Percentiles rank a stretch among this genome's conserved stretches.
These are phyloP conservation scores for Phoma sp. DNA, from an alignment of 2,329 filamentous ascomycete genomes.

Conservation along the genomic window DNA sequence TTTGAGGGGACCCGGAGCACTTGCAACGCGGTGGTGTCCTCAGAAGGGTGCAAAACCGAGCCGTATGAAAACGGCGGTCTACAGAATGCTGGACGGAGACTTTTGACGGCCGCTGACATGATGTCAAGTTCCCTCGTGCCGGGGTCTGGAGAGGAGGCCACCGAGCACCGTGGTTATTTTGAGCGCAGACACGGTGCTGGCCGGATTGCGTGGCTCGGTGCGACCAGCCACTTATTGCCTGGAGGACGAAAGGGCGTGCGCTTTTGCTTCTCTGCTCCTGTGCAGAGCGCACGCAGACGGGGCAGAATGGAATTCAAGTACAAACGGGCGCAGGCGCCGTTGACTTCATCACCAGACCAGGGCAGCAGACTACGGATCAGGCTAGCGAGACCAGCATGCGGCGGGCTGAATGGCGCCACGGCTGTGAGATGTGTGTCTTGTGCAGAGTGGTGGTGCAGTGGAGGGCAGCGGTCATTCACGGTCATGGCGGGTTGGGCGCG, in stretches of 20 bases:
- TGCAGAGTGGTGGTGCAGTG: neutral
- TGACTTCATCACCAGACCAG: slow-evolving; percentile 19
- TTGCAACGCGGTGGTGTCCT: neutral
- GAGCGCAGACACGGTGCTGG: slow-evolving; percentile 7
- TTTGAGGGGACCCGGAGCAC: slow-evolving; percentile 7
- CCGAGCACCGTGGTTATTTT: slow-evolving; percentile 5
- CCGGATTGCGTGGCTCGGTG: slow-evolving; percentile 5
- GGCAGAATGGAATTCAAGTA: neutral
- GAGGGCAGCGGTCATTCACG: neutral
- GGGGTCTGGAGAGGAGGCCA: slow-evolving; percentile 3
- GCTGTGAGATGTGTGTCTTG: slow-evolving; percentile 11
- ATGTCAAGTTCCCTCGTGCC: neutral
- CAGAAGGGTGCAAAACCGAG: neutral
- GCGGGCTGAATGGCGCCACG: slow-evolving; percentile 16
- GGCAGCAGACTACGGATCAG: slow-evolving; percentile 14
- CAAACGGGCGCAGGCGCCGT: slow-evolving; percentile 4
- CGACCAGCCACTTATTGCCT: slow-evolving; percentile 9
- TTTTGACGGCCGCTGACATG: neutral
- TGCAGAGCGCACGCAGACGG: neutral
- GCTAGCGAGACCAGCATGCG: slow-evolving; percentile 18
- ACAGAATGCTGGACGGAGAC: neutral
- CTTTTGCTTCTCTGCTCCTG: neutral
- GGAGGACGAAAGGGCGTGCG: neutral
- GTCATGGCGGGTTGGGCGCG: slow-evolving; percentile 3
- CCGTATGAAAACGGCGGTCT: neutral